phyloP scores from a whole-genome alignment of 257 asterid species.

The Capsicum chinense region DNA sequence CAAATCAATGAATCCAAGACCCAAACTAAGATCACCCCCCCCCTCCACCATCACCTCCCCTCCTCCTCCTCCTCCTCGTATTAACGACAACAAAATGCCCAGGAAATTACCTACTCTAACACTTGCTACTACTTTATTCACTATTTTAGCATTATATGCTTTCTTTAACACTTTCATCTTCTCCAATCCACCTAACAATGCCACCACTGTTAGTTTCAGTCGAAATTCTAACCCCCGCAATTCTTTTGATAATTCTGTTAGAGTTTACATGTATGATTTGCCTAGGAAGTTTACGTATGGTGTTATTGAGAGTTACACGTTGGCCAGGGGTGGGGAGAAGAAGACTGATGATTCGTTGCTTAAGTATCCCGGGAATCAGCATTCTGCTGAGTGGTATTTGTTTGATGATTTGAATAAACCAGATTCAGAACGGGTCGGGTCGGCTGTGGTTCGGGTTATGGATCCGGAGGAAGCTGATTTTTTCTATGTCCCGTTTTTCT shows the following conservation, averaged over 20 bases:
- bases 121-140: slow-evolving; percentile 49
- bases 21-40: slow-evolving; percentile 46
- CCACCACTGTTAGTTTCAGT: not conserved
- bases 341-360: slow-evolving; percentile 52
- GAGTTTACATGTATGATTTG: slow-evolving; percentile 74
- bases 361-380: slow-evolving; percentile 97
- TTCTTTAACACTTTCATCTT: slow-evolving; percentile 46
- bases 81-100: slow-evolving; percentile 52
- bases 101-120: slow-evolving; percentile 68
- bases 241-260: slow-evolving; percentile 38
- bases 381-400: slow-evolving; percentile 92
- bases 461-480: slow-evolving; percentile 89
- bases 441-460: slow-evolving; percentile 55
- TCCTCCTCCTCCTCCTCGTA: slow-evolving; percentile 14
- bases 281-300: slow-evolving; percentile 88
- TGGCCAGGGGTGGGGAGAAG: slow-evolving; percentile 65
- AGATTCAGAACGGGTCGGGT: slow-evolving; percentile 48
- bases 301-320: slow-evolving; percentile 84
- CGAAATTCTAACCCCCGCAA: not conserved
- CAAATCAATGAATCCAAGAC: slow-evolving; percentile 36
- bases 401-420: slow-evolving; percentile 68
- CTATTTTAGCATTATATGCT: slow-evolving; percentile 56
- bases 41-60: not conserved
- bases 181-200: slow-evolving; percentile 43
- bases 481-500: slow-evolving; percentile 88